These are phyloP conservation scores for Solanum microdontum DNA, from an alignment of 257 asterid genomes.

Conservation along the genomic window DNA sequence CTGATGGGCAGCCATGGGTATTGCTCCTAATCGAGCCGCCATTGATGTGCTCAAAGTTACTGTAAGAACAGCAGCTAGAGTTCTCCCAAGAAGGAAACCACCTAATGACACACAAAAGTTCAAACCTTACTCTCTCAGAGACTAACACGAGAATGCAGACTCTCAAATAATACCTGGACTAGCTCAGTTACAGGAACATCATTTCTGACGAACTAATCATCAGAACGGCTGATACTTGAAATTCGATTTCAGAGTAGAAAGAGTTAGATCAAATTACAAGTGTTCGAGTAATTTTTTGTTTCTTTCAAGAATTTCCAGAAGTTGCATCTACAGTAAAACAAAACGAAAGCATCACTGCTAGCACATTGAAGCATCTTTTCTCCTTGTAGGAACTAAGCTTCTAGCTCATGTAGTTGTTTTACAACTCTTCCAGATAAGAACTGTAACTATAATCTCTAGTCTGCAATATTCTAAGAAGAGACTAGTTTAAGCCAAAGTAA, in stretches of 20 bases:
- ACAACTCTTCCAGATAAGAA: background rate
- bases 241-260: background rate
- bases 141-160: background rate
- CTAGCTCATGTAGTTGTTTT: background rate
- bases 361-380: background rate
- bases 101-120: constrained; percentile 8
- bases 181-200: background rate
- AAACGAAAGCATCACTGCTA: background rate
- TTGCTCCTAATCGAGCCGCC: constrained; percentile 40
- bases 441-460: background rate
- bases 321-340: background rate
- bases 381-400: background rate
- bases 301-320: background rate
- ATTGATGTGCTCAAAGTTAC: constrained; percentile 36
- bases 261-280: background rate
- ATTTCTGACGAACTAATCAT: background rate
- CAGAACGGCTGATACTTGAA: background rate
- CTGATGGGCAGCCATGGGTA: constrained; percentile 44
- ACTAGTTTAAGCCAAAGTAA: background rate
- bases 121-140: background rate
- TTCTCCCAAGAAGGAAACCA: constrained; percentile 42
- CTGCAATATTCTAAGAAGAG: background rate
- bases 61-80: constrained; percentile 31
- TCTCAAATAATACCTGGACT: background rate
- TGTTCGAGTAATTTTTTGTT: background rate